Evolutionary conservation across 805 yeast genomes (phyloP).

Genomic region (Candida taoyuanica): DNA sequence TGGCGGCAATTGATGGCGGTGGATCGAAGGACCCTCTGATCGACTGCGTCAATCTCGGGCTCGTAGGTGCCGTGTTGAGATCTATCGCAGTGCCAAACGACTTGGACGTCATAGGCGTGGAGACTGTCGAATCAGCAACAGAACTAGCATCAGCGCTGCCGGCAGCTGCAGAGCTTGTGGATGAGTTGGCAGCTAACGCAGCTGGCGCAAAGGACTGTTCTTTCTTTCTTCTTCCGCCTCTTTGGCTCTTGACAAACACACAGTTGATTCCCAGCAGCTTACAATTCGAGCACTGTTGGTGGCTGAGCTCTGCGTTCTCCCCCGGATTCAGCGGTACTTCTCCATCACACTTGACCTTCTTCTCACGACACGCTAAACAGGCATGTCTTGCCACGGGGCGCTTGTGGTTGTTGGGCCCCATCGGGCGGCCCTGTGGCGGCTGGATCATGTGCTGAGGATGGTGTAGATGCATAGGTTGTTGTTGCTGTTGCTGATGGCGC

Average conservation of each 20-base stretch:
- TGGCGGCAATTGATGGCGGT: conserved; percentile 8
- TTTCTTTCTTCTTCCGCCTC: conserved; percentile 50
- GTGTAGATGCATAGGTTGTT: neutral
- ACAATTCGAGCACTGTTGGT: conserved; percentile 46
- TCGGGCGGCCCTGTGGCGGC: neutral
- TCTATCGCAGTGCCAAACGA: neutral
- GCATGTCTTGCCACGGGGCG: conserved; percentile 57
- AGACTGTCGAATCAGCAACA: neutral
- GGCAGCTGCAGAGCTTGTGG: too few relatives aligned
- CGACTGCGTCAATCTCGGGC: conserved; percentile 6
- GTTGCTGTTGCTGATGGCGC: conserved; percentile 2
- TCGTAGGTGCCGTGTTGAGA: conserved; percentile 1
- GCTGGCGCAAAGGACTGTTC: neutral
- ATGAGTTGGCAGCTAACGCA: too few relatives aligned
- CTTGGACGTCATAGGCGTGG: conserved; percentile 1
- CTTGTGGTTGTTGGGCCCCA: conserved; percentile 17
- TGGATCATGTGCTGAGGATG: neutral
- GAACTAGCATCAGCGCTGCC: too few relatives aligned
- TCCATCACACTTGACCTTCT: conserved; percentile 64
- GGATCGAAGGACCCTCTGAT: conserved; percentile 6
- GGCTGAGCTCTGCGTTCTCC: conserved; percentile 24
- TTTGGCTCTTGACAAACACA: conserved; percentile 49
- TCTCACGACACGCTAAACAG: conserved; percentile 59
- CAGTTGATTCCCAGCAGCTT: conserved; percentile 41
- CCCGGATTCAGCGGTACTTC: conserved; percentile 34